phyloP scores from a whole-genome alignment of 140 eudicot genomes.

The Anethum foeniculum region DNA sequence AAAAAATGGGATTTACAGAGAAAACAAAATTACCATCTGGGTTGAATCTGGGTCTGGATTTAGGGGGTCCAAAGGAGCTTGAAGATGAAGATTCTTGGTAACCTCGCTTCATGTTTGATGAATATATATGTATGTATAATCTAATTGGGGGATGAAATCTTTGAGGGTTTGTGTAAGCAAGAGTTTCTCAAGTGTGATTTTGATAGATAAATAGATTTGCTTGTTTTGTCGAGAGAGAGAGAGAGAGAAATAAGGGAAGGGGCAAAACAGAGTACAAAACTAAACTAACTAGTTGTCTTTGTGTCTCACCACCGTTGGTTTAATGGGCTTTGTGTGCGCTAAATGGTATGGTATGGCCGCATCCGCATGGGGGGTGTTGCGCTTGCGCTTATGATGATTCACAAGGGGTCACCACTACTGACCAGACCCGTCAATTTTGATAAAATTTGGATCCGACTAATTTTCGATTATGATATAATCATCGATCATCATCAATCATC shows the following conservation, averaged over 20 bases:
- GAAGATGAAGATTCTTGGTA: slow-evolving; percentile 67
- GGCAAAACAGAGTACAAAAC: neutral
- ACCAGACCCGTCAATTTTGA: too few relatives aligned
- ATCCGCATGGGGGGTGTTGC: too few relatives aligned
- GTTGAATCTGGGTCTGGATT: slow-evolving; percentile 60
- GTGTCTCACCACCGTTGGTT: neutral
- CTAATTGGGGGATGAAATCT: neutral
- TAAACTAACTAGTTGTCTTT: neutral
- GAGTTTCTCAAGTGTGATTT: neutral
- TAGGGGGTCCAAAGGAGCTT: slow-evolving; percentile 62
- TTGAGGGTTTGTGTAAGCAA: neutral
- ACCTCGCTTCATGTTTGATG: slow-evolving; percentile 61
- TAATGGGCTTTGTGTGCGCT: neutral
- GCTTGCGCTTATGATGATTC: too few relatives aligned
- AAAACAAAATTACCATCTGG: slow-evolving; percentile 39
- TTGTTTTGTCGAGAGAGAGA: neutral
- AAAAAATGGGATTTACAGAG: neutral
- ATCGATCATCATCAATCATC: too few relatives aligned
- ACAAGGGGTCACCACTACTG: too few relatives aligned
- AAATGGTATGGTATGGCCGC: too few relatives aligned
- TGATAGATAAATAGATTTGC: neutral
- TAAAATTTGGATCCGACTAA: too few relatives aligned
- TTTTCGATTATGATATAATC: too few relatives aligned
- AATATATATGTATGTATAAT: neutral
- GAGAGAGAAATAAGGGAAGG: neutral